Evolutionary conservation across 179 eudicot species (phyloP), one percentile per base, ranked within the genome.

Genomic region (Patellifolia procumbens): DNA sequence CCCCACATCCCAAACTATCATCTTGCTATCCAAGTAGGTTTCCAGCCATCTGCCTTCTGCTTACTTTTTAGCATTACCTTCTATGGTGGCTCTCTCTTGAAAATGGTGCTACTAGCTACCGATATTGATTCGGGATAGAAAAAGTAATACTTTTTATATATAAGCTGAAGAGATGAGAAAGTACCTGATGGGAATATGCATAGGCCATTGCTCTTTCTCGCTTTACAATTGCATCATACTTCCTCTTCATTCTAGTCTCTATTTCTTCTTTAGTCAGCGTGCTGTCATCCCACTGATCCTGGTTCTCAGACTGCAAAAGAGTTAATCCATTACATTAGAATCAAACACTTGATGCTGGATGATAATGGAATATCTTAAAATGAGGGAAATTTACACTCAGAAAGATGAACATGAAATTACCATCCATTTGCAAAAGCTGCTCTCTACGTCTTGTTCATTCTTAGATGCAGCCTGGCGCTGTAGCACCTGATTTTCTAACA

Each of bases 181-280:
- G 31, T 89, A 91, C 98, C 97, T 91, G 97, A 81, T 89, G 90
- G 60, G 98, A 89, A 77, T 92, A 89, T 78, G 99, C 93, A 83
- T 93, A 95, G 32, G 97, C 94, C 97, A 91, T 90, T 46, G 95
- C 93, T 76, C 97, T 83, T 74, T 95, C 97, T 84, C 99, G 86
- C 85, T 87, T 91, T 71, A 89, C 79, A 62, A 88, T 79, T 31
- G 99, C 97, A 78, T 95, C 99, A 62, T 84, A 80, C 85, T 91
- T 95, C 78, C 85, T 84, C 78, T 80, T 89, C 78, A 90, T 76
- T 81, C 97, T 90, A 28, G 87, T 89, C 51, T 93, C 95, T 43
- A 74, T 78, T 81, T 93, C 95, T 81, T 93, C 92, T 79, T 95
- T 95, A 10, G 97, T 87, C 65, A 95, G 88, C 63, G 87, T 76